A percentile compares a stretch with the other conserved stretches of the same genome.
These are phyloP conservation scores for Solanum etuberosum DNA, from an alignment of 257 asterid species.

Conservation along the genomic window DNA sequence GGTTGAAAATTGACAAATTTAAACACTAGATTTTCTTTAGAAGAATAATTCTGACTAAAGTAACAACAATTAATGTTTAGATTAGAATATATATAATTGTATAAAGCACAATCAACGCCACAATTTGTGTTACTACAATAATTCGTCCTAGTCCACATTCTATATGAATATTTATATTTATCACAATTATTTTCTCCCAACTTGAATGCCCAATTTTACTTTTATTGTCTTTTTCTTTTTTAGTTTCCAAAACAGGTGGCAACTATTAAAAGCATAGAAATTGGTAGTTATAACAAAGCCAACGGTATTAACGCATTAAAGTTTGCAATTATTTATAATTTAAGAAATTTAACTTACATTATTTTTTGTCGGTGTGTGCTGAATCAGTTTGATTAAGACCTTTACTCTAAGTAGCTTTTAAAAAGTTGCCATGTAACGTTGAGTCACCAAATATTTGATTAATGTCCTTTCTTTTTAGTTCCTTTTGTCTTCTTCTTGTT, in stretches of 20 bases:
- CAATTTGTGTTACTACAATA: background rate
- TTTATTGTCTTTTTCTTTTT: background rate
- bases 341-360: background rate
- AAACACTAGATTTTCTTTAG: background rate
- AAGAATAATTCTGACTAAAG: background rate
- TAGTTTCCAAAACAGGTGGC: background rate
- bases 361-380: constrained; percentile 6
- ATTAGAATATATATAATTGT: background rate
- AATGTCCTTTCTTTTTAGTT: background rate
- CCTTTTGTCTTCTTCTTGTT: constrained; percentile 4
- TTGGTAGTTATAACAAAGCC: constrained; percentile 3
- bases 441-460: constrained; percentile 36
- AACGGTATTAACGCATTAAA: constrained; percentile 1
- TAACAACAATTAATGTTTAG: background rate
- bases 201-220: background rate
- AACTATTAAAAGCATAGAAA: background rate
- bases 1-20: background rate
- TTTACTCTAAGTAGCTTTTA: background rate
- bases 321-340: background rate
- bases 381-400: constrained; percentile 23
- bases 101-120: background rate
- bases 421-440: constrained; percentile 26
- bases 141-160: background rate
- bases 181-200: background rate
- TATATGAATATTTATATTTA: background rate